Conservation (phyloP, 2,329 filamentous ascomycete species). For the Fusarium proliferatum region DNA sequence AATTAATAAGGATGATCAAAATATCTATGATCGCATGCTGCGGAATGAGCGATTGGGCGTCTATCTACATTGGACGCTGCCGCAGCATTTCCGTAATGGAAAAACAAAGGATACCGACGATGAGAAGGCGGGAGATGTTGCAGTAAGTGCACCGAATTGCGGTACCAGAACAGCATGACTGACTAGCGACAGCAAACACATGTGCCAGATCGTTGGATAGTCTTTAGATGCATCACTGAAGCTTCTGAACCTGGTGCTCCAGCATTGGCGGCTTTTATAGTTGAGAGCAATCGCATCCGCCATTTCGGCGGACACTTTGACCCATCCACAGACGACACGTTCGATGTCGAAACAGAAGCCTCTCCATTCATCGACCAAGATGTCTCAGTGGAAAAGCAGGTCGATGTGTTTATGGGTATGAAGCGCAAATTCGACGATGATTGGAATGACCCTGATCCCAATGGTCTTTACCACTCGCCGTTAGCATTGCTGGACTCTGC, state of each 20-base stretch:
- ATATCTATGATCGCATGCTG: neutral
- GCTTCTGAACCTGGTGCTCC: neutral
- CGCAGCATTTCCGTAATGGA: neutral
- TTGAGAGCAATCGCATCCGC: neutral
- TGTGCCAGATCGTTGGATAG: neutral
- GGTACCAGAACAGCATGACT: neutral
- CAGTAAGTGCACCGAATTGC: neutral
- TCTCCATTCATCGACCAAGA: neutral
- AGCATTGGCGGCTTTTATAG: neutral
- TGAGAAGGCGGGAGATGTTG: neutral
- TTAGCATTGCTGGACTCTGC: neutral
- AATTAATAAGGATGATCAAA: neutral
- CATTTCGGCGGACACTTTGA: neutral
- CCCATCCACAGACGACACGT: neutral
- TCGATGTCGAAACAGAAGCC: neutral
- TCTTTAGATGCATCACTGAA: neutral
- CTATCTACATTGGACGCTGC: neutral
- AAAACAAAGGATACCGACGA: neutral
- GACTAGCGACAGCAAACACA: neutral
- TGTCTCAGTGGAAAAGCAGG: neutral
- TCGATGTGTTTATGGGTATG: neutral
- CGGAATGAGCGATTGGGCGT: neutral
- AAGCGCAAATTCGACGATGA: neutral
- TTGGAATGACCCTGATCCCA: neutral
- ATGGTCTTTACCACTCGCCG: neutral